These are phyloP conservation scores for Lepiota brunneoincarnata DNA, from an alignment of 768 basidiomycete species.

Conservation along the genomic window DNA sequence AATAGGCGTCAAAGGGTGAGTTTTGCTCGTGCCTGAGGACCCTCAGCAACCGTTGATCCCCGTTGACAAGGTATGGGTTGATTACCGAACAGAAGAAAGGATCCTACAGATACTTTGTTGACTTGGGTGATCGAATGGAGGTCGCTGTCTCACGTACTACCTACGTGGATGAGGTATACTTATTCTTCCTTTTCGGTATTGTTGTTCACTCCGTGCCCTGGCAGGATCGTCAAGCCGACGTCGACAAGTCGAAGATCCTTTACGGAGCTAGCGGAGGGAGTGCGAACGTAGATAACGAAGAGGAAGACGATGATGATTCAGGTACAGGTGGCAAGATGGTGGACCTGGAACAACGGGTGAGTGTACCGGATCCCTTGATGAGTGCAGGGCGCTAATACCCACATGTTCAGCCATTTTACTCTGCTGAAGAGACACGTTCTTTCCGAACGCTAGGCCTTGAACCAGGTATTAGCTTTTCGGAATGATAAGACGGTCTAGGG, in stretches of 20 bases:
- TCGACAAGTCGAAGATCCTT: constrained; percentile 41
- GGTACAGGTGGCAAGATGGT: constrained; percentile 38
- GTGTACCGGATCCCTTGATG: constrained; percentile 11
- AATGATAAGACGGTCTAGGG: neutral
- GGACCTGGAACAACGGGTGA: constrained; percentile 51
- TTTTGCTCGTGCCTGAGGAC: constrained; percentile 6
- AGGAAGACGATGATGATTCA: constrained; percentile 27
- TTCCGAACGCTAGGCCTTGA: constrained; percentile 81
- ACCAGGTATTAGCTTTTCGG: constrained; percentile 48
- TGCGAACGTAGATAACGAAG: constrained; percentile 37
- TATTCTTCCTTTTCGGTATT: neutral
- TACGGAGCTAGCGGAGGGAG: constrained; percentile 41
- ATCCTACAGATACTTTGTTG: constrained; percentile 77
- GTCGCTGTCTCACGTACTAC: constrained; percentile 67
- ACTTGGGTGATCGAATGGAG: constrained; percentile 74
- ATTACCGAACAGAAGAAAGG: constrained; percentile 89
- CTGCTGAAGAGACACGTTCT: constrained; percentile 74
- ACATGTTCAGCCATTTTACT: constrained; percentile 64
- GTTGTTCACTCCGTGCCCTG: neutral
- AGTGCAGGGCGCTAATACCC: constrained; percentile 4
- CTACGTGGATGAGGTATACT: constrained; percentile 72
- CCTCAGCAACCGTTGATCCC: neutral
- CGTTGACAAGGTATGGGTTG: constrained; percentile 67
- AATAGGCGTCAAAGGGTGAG: constrained; percentile 82
- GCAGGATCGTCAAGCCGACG: constrained; percentile 44